Base-by-base conservation (phyloP, 192 early-diverging fungal genomes). In the Coemansia sp. region DNA sequence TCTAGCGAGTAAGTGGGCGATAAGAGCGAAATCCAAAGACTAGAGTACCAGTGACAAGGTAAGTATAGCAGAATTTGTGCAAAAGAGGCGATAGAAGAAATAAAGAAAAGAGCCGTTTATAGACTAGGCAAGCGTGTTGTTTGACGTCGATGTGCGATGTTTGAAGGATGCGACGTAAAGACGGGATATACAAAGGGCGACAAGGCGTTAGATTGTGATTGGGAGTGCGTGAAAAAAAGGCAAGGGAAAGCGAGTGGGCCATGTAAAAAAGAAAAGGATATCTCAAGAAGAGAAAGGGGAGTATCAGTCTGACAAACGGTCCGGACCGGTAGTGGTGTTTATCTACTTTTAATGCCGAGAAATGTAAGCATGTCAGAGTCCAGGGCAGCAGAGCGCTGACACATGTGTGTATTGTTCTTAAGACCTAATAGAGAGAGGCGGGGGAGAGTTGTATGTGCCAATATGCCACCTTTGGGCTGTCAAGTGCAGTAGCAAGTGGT, bases 341-440 rank as follows among this genome's bases (percentile, higher is more conserved):
- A 58, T 58, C 32, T 13, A 15, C 29, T 34, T 19, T 34, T 29
- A 58, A 17, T 58, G 29, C 27, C 29, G 5, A 32, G 29, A 6
- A 8, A 31, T 32, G 15, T 32, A 32, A 32, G 31, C 29, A 32
- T n/a, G 55, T 5, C 55, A 58, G 55, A 58, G 15, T 32, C 55
- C 31, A 58, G 55, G 55, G 55, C 55, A 17, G 13, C 31, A 58
- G 31, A 58, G 31, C 55, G 31, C 55, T 58, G 55, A 58, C 55
- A 34, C 55, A 58, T 58, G 55, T 5, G 55, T 34, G 31, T 58
- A 58, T 58, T 58, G 55, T 58, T 58, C 17, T 58, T 31, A 7
- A 17, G 55, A 13, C 55, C 55, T 34, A 58, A 58, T 32, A 58
- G 55, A 58, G 55, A 58, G 29, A 17, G 2, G 55, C 5, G 55